Evolutionary conservation across 768 basidiomycete genomes (phyloP).

Genomic region (Sarcodon aspratus): DNA sequence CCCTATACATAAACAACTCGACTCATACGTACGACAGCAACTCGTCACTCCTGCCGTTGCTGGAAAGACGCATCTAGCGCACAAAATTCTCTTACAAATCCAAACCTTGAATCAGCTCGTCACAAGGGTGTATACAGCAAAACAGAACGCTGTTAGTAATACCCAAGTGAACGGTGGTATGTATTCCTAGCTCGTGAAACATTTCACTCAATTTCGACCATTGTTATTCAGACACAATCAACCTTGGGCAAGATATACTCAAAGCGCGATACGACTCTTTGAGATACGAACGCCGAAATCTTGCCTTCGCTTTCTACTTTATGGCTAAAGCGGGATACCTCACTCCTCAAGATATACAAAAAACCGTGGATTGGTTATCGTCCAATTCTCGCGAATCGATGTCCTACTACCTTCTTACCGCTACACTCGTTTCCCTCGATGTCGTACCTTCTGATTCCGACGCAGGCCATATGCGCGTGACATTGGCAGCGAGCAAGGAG

Average conservation of each 20-base stretch:
- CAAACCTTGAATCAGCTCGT: conserved; percentile 46
- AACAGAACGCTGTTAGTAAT: conserved; percentile 50
- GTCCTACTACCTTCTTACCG: conserved; percentile 55
- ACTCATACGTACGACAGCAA: conserved; percentile 42
- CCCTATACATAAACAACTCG: conserved; percentile 38
- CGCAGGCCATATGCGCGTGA: conserved; percentile 33
- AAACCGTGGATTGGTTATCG: conserved; percentile 61
- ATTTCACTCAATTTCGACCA: background rate
- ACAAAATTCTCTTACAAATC: conserved; percentile 51
- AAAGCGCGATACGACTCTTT: conserved; percentile 63
- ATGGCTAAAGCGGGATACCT: conserved; percentile 55
- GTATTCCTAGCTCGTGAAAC: background rate
- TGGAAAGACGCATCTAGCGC: conserved; percentile 31
- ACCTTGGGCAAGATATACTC: conserved; percentile 56
- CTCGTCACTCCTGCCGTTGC: conserved; percentile 30
- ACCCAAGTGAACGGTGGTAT: conserved; percentile 47
- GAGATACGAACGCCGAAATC: conserved; percentile 58
- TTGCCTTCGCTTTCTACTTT: conserved; percentile 52
- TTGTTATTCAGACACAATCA: conserved; percentile 1
- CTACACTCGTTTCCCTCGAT: conserved; percentile 58
- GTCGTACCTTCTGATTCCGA: conserved; percentile 41
- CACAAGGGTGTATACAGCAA: conserved; percentile 39
- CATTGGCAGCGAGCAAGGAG: conserved; percentile 32
- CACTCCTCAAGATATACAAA: conserved; percentile 46
- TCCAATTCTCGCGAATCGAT: conserved; percentile 55